Evolutionary conservation across 179 eudicot species (phyloP).

Genomic region (Drosera spatulata): DNA sequence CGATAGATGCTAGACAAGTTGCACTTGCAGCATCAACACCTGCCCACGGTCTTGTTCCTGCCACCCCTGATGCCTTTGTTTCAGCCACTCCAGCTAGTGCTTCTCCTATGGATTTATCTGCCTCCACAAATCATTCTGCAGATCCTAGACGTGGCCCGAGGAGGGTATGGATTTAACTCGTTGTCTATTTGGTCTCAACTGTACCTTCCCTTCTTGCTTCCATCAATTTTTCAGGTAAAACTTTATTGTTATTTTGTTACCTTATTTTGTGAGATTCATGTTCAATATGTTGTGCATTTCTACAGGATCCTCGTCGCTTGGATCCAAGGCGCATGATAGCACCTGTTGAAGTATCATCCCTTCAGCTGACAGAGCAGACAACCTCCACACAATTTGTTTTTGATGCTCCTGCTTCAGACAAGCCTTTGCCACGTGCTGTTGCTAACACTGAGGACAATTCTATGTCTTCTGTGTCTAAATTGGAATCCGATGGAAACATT

Average conservation of each 20-base stretch:
- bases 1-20: conserved; percentile 21
- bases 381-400: conserved; percentile 22
- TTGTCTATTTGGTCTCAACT: conserved; percentile 3
- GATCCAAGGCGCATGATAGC: conserved; percentile 61
- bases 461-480: conserved; percentile 17
- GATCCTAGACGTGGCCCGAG: conserved; percentile 94
- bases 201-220: neutral
- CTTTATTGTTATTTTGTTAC: neutral
- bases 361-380: conserved; percentile 34
- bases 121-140: conserved; percentile 32
- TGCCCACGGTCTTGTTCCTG: conserved; percentile 18
- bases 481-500: conserved; percentile 22
- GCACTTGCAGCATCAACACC: conserved; percentile 28
- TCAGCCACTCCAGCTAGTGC: conserved; percentile 23
- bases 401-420: conserved; percentile 24
- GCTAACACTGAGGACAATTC: conserved; percentile 25
- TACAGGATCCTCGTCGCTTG: conserved; percentile 95
- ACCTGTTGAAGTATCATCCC: conserved; percentile 41
- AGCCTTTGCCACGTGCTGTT: conserved; percentile 16
- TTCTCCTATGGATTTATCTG: conserved; percentile 38
- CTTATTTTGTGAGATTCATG: neutral
- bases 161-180: conserved; percentile 44
- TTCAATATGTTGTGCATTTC: conserved; percentile 8
- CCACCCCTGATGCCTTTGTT: conserved; percentile 16
- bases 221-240: neutral